These are phyloP conservation scores for Tricholoma hemisulphureum DNA, from an alignment of 768 basidiomycete genomes.

Conservation along the genomic window DNA sequence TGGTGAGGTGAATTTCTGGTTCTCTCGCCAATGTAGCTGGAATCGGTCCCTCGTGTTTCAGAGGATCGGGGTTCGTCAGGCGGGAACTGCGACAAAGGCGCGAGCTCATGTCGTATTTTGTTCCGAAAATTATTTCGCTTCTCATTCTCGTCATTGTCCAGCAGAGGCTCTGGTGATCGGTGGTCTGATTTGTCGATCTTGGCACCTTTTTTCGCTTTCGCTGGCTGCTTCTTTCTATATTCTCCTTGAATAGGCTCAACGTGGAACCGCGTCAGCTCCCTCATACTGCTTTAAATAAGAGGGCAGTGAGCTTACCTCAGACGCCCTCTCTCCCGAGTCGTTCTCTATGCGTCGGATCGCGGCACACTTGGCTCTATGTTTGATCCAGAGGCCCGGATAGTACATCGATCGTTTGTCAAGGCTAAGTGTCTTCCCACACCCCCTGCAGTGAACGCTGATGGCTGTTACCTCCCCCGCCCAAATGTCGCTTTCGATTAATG, in stretches of 20 bases:
- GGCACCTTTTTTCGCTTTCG: neutral
- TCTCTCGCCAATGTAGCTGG: neutral
- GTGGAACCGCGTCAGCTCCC: neutral
- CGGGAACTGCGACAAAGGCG: neutral
- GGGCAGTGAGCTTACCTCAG: neutral
- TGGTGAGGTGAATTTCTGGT: neutral
- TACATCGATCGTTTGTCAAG: slow-evolving; percentile 7
- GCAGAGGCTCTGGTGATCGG: neutral
- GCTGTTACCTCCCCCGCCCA: slow-evolving; percentile 2
- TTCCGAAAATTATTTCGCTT: no score
- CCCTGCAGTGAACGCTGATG: slow-evolving; percentile 2
- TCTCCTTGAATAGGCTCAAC: neutral
- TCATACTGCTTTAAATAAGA: neutral
- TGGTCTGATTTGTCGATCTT: neutral
- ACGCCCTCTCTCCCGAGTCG: neutral
- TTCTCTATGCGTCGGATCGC: slow-evolving; percentile 2
- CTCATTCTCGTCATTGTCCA: neutral
- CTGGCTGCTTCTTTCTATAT: neutral
- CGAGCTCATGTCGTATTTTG: neutral
- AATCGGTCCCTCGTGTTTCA: neutral
- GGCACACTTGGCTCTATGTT: slow-evolving; percentile 4
- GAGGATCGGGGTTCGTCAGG: neutral
- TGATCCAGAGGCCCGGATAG: slow-evolving; percentile 7
- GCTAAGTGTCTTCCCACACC: slow-evolving; percentile 4
- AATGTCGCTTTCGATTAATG: neutral